Evolutionary conservation across 805 yeast species (phyloP).

Genomic region (Cyberlindnera xylosilytica): DNA sequence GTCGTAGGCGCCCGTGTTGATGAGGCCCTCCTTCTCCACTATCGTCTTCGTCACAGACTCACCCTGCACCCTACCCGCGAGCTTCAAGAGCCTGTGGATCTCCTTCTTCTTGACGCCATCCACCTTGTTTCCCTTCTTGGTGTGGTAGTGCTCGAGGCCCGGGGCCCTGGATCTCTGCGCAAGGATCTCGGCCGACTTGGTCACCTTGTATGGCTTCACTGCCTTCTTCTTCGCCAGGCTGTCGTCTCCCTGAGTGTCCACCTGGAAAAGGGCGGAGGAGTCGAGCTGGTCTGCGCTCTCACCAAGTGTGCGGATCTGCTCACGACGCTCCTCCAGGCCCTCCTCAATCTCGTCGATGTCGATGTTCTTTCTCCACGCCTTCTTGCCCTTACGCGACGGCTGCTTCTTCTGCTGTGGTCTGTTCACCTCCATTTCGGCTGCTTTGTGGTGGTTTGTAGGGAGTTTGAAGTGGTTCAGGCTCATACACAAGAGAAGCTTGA

Average conservation of each 20-base stretch:
- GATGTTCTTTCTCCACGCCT: constrained; percentile 89
- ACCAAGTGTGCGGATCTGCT: constrained; percentile 54
- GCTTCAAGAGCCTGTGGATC: constrained; percentile 48
- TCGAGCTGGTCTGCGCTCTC: constrained; percentile 37
- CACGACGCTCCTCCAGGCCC: constrained; percentile 67
- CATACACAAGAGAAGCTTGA: not conserved
- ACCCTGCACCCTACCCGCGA: constrained; percentile 71
- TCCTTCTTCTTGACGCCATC: constrained; percentile 36
- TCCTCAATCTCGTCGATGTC: constrained; percentile 77
- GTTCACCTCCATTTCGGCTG: constrained; percentile 31
- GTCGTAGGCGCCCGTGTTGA: constrained; percentile 52
- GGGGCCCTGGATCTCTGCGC: constrained; percentile 76
- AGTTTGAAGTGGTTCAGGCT: no score
- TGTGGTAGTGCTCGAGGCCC: constrained; percentile 45
- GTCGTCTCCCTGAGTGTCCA: constrained; percentile 66
- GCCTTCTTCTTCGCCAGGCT: constrained; percentile 35
- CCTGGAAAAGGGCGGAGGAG: constrained; percentile 50
- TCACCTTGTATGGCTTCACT: constrained; percentile 28
- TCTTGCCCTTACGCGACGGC: constrained; percentile 87
- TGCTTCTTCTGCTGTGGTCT: constrained; percentile 65
- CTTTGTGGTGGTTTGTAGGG: not conserved
- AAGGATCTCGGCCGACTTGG: constrained; percentile 47
- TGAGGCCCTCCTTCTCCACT: constrained; percentile 62
- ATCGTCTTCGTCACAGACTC: constrained; percentile 48
- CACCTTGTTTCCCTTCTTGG: constrained; percentile 46